phyloP scores from a whole-genome alignment of 257 asterid species.

The Plantago elongata region DNA sequence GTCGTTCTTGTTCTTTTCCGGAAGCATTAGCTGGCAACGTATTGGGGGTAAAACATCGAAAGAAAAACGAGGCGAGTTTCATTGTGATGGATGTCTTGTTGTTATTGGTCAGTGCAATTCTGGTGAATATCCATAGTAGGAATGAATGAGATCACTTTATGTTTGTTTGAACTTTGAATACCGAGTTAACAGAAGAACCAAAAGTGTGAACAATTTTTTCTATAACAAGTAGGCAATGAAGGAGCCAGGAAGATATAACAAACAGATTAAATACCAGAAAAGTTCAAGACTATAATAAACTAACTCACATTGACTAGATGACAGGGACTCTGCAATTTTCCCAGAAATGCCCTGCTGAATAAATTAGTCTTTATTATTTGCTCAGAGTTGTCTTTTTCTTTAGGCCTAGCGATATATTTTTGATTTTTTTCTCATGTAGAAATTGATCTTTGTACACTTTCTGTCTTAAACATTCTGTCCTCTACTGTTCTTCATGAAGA shows the following conservation, averaged over 20 bases:
- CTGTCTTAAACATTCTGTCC: neutral
- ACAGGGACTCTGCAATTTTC: neutral
- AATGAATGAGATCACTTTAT: neutral
- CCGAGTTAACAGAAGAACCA: neutral
- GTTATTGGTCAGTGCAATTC: neutral
- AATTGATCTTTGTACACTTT: neutral
- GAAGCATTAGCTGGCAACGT: conserved; percentile 1
- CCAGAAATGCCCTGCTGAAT: neutral
- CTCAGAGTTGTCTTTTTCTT: neutral
- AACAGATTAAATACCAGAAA: neutral
- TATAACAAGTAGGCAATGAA: neutral
- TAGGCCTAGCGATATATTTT: neutral
- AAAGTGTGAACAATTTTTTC: no score
- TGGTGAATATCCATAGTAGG: neutral
- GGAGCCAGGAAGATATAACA: neutral
- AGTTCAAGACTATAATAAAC: no score
- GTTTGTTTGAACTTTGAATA: neutral
- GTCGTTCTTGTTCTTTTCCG: conserved; percentile 1
- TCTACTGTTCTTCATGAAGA: no score
- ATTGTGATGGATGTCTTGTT: conserved; percentile 13
- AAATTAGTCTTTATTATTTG: neutral
- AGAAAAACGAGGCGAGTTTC: conserved; percentile 27
- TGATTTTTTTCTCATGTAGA: neutral
- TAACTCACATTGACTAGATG: neutral
- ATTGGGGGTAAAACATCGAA: conserved; percentile 33